Evolutionary conservation across 2,329 filamentous ascomycete genomes (phyloP).

Genomic region (Apiospora aurea): DNA sequence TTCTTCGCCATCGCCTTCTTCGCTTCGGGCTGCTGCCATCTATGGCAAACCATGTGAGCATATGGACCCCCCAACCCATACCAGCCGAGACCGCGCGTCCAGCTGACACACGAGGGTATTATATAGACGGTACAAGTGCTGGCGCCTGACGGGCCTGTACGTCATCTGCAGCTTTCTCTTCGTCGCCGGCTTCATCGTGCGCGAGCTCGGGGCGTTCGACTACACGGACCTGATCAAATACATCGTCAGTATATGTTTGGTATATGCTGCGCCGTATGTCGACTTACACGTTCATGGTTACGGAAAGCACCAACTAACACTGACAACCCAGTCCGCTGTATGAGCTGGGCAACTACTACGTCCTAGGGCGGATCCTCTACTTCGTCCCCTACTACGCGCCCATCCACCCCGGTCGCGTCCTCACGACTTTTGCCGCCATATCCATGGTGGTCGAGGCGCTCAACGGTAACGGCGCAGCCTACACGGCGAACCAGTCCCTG

Average conservation of each 20-base stretch:
- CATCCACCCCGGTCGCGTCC: slow-evolving; percentile 48
- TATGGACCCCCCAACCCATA: neutral
- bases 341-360: slow-evolving; percentile 64
- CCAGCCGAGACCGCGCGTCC: neutral
- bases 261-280: slow-evolving; percentile 45
- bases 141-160: slow-evolving; percentile 61
- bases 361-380: slow-evolving; percentile 62
- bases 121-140: slow-evolving; percentile 61
- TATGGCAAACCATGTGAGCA: slow-evolving; percentile 56
- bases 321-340: slow-evolving; percentile 54
- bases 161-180: slow-evolving; percentile 63
- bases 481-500: slow-evolving; percentile 54
- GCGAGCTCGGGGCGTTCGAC: slow-evolving; percentile 56
- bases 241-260: slow-evolving; percentile 50
- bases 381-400: slow-evolving; percentile 65
- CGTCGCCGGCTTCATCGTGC: slow-evolving; percentile 59
- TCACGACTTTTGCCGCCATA: slow-evolving; percentile 51
- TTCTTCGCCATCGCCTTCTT: slow-evolving; percentile 54
- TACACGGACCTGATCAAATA: slow-evolving; percentile 50
- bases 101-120: neutral
- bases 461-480: slow-evolving; percentile 56
- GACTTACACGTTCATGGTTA: neutral
- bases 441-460: slow-evolving; percentile 57
- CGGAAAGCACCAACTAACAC: neutral
- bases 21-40: slow-evolving; percentile 46